Conservation (phyloP, 345 rosid genomes). For the Eutrema heterophyllum region DNA sequence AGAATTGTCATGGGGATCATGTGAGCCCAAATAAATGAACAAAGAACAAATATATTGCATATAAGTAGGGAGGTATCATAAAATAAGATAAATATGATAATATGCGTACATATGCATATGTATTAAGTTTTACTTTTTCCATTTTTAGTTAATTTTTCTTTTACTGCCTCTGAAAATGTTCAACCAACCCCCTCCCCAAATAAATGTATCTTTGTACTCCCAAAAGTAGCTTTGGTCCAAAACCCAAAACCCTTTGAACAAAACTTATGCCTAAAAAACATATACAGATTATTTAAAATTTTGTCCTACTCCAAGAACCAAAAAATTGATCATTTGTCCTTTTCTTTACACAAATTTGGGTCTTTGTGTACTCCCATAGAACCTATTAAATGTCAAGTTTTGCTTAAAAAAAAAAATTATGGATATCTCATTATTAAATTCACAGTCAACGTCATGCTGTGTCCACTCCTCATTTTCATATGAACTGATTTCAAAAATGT, state of each 20-base stretch:
- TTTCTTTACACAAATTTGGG: constrained; percentile 28
- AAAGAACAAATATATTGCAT: not conserved
- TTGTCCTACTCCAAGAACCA: constrained; percentile 26
- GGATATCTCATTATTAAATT: not conserved
- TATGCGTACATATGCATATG: not conserved
- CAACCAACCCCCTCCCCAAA: constrained; percentile 13
- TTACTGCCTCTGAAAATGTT: constrained; percentile 15
- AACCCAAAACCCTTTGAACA: constrained; percentile 33
- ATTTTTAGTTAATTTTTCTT: not conserved
- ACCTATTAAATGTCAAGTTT: constrained; percentile 21
- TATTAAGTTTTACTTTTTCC: constrained; percentile 1
- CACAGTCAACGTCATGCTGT: constrained; percentile 34
- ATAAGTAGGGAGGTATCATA: not conserved
- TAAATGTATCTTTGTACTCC: constrained; percentile 22
- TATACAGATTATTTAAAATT: constrained; percentile 4
- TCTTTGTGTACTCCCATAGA: constrained; percentile 17
- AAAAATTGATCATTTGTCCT: constrained; percentile 23
- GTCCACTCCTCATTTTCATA: constrained; percentile 23
- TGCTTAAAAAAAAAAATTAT: not conserved
- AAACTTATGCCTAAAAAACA: constrained; percentile 23
- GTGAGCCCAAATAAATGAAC: constrained; percentile 23
- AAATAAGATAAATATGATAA: not conserved
- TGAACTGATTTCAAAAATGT: not conserved
- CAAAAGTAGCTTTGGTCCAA: constrained; percentile 34
- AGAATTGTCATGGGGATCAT: constrained; percentile 14